A percentile compares a stretch with the other conserved stretches of the same genome.
Conservation (phyloP, 352 stramenopile genomes). For the Blastocystis sp. region DNA sequence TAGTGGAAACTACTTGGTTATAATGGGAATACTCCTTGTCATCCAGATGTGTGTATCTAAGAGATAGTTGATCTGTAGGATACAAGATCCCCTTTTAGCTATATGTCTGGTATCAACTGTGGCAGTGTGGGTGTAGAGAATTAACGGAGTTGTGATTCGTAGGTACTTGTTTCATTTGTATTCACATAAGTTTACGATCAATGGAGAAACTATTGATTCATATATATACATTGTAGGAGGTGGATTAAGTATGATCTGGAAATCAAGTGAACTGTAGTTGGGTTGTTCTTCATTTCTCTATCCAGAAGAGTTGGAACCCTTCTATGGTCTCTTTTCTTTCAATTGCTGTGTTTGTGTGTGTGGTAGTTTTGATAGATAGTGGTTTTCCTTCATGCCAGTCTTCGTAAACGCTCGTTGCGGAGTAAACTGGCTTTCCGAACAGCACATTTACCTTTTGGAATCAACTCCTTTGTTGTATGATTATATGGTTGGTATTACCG, state of each 20-base stretch:
- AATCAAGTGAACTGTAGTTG: neutral
- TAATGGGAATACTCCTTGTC: neutral
- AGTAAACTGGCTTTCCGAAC: slow-evolving; percentile 26
- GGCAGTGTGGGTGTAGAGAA: slow-evolving; percentile 4
- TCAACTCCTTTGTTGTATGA: neutral
- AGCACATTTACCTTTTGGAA: neutral
- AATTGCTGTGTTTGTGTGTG: neutral
- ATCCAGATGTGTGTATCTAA: slow-evolving; percentile 17
- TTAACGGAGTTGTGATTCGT: neutral
- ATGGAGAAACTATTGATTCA: neutral
- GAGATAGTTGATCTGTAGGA: neutral
- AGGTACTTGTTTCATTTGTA: neutral
- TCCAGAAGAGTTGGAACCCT: neutral
- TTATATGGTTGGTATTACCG: neutral
- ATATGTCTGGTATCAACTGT: slow-evolving; percentile 6
- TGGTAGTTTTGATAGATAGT: neutral
- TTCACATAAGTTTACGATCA: neutral
- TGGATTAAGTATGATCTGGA: neutral
- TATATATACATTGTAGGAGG: neutral
- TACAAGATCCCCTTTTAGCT: slow-evolving; percentile 17
- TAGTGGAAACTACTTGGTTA: slow-evolving; percentile 38
- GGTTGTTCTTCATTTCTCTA: slow-evolving; percentile 7
- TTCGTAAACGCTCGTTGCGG: slow-evolving; percentile 35
- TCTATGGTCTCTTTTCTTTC: slow-evolving; percentile 12
- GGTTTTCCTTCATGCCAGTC: neutral